phyloP scores from a whole-genome alignment of 2,329 filamentous ascomycete genomes.

The Fusarium concolor region DNA sequence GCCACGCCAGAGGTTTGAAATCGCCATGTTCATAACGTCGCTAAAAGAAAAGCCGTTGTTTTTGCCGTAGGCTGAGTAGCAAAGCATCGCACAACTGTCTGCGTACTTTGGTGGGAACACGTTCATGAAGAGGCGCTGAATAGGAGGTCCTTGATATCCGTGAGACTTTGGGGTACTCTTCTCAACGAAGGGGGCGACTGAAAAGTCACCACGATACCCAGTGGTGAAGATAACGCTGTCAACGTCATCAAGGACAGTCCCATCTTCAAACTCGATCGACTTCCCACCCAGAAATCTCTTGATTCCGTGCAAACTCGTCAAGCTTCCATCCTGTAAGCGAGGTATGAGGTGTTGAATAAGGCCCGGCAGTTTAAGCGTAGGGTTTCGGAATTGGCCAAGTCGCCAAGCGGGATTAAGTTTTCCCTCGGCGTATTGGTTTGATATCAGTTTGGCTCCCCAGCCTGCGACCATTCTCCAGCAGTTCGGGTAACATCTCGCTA shows the following conservation, averaged over 20 bases:
- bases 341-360: slow-evolving; percentile 21
- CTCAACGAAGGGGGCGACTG: slow-evolving; percentile 16
- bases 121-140: slow-evolving; percentile 22
- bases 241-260: slow-evolving; percentile 12
- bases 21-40: slow-evolving; percentile 34
- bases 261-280: slow-evolving; percentile 31
- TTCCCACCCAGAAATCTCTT: slow-evolving; percentile 12
- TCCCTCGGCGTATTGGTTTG: background rate
- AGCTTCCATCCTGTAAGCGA: slow-evolving; percentile 4
- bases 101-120: slow-evolving; percentile 24
- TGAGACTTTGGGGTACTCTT: background rate
- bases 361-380: slow-evolving; percentile 11
- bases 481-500: slow-evolving; percentile 2
- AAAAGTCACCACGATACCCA: slow-evolving; percentile 13
- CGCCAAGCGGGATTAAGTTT: slow-evolving; percentile 22
- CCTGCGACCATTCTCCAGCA: slow-evolving; percentile 6
- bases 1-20: slow-evolving; percentile 26
- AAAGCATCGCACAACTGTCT: slow-evolving; percentile 21
- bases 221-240: slow-evolving; percentile 27
- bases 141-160: background rate
- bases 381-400: slow-evolving; percentile 5
- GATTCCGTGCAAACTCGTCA: slow-evolving; percentile 19
- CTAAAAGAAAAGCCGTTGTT: slow-evolving; percentile 33
- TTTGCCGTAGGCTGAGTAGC: slow-evolving; percentile 28
- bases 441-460: background rate